A percentile compares a stretch with the other conserved stretches of the same genome.
These are phyloP conservation scores for Apiotrichum akiyoshidainum DNA, from an alignment of 1,284 basidiomycete genomes.

Conservation along the genomic window DNA sequence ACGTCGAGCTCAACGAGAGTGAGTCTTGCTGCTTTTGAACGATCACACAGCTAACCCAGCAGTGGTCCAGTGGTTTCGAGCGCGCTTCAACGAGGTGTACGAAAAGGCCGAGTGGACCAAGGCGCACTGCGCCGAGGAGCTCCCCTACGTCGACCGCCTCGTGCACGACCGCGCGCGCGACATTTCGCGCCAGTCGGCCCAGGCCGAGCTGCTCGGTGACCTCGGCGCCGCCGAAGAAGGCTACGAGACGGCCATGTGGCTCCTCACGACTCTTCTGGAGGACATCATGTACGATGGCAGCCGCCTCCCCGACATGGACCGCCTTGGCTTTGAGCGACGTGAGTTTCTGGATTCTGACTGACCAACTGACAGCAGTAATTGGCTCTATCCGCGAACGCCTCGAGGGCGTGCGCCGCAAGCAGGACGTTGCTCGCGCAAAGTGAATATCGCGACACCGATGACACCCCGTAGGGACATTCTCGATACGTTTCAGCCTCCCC, in stretches of 20 bases:
- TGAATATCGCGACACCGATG: background rate
- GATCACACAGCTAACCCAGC: background rate
- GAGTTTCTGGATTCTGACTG: slow-evolving; percentile 35
- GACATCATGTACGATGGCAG: slow-evolving; percentile 79
- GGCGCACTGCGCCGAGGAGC: slow-evolving; percentile 52
- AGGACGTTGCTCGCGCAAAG: slow-evolving; percentile 5
- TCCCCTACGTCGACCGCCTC: slow-evolving; percentile 56
- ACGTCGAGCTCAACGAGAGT: slow-evolving; percentile 57
- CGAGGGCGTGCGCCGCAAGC: slow-evolving; percentile 22
- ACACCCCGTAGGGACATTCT: background rate
- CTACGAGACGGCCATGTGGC: slow-evolving; percentile 92
- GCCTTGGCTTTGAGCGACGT: slow-evolving; percentile 76
- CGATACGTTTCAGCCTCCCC: background rate
- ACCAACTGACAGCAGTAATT: slow-evolving; percentile 11
- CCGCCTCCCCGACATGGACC: slow-evolving; percentile 78
- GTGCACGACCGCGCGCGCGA: slow-evolving; percentile 59
- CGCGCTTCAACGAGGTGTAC: slow-evolving; percentile 58
- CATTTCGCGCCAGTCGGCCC: slow-evolving; percentile 78
- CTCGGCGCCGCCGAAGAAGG: slow-evolving; percentile 74
- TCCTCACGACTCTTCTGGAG: slow-evolving; percentile 85
- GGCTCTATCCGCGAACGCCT: slow-evolving; percentile 20
- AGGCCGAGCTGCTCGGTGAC: slow-evolving; percentile 84
- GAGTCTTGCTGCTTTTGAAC: slow-evolving; percentile 22
- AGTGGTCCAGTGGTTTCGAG: slow-evolving; percentile 59
- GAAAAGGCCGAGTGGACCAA: slow-evolving; percentile 59